Percentiles rank a stretch among this genome's conserved stretches.
phyloP scores from a whole-genome alignment of 352 stramenopile genomes.

The Poterioochromonas sp. region DNA sequence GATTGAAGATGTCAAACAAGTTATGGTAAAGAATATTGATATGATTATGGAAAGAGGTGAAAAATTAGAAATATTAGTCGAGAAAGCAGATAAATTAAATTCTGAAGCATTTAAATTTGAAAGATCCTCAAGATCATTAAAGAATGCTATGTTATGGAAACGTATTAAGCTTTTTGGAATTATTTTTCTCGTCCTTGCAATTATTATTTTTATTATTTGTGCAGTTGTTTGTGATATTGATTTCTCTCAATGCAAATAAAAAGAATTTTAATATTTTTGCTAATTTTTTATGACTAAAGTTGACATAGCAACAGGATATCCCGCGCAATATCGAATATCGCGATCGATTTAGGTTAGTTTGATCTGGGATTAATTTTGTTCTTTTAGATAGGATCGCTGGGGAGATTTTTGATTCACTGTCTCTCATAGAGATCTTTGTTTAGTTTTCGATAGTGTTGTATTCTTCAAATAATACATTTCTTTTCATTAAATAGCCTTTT shows the following conservation, averaged over 20 bases:
- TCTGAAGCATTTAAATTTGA: slow-evolving; percentile 93
- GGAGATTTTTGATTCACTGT: too few species aligned
- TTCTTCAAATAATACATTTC: too few species aligned
- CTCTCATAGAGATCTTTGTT: too few species aligned
- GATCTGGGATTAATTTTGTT: too few species aligned
- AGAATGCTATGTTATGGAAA: slow-evolving; percentile 46
- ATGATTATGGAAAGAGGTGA: slow-evolving; percentile 95
- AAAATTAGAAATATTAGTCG: slow-evolving; percentile 91
- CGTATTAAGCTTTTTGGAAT: slow-evolving; percentile 39
- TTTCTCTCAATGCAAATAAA: slow-evolving; percentile 4
- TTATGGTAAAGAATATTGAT: slow-evolving; percentile 99
- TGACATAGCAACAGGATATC: too few species aligned
- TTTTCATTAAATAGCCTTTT: too few species aligned
- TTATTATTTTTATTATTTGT: slow-evolving; percentile 34
- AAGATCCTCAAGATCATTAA: slow-evolving; percentile 36
- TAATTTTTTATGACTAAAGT: too few species aligned
- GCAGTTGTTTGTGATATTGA: slow-evolving; percentile 33
- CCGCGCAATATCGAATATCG: too few species aligned
- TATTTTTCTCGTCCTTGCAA: slow-evolving; percentile 14
- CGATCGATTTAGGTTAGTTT: too few species aligned
- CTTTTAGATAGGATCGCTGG: too few species aligned
- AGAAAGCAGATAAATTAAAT: slow-evolving; percentile 88
- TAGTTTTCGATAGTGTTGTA: too few species aligned
- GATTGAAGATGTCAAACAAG: slow-evolving; percentile 93
- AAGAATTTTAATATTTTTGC: too few species aligned